A percentile compares a stretch with the other conserved stretches of the same genome.
Conservation (phyloP, 75 land plant species). For the Chamaecyparis obtusa region DNA sequence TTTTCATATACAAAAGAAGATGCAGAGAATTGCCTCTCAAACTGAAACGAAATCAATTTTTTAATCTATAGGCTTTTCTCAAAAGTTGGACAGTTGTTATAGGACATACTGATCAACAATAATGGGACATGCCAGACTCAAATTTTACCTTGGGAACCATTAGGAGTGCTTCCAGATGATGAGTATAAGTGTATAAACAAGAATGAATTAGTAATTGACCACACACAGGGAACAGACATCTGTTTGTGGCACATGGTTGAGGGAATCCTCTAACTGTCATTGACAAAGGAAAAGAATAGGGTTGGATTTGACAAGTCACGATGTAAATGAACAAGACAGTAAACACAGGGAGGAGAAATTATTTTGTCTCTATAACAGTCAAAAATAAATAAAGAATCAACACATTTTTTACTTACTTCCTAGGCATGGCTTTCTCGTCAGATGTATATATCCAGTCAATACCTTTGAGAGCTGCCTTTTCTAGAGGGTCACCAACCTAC, state of each 20-base stretch:
- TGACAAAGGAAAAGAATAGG: background rate
- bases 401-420: slow-evolving; percentile 50
- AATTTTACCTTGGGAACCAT: background rate
- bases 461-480: slow-evolving; percentile 97
- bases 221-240: background rate
- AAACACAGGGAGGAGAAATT: background rate
- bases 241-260: background rate
- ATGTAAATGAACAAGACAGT: background rate
- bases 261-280: background rate
- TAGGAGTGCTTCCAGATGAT: background rate
- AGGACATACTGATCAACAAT: background rate
- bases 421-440: slow-evolving; percentile 95
- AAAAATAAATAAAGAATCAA: background rate
- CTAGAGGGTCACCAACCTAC: slow-evolving; percentile 99
- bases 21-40: background rate
- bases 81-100: background rate
- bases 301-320: background rate
- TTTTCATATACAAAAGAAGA: background rate
- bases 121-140: background rate
- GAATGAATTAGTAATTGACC: background rate
- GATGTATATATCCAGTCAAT: slow-evolving; percentile 95
- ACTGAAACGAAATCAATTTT: background rate
- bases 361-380: background rate
- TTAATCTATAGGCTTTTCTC: background rate
- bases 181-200: background rate